Conservation (phyloP, 78 protist species). For the Anaeramoeba ignava region DNA sequence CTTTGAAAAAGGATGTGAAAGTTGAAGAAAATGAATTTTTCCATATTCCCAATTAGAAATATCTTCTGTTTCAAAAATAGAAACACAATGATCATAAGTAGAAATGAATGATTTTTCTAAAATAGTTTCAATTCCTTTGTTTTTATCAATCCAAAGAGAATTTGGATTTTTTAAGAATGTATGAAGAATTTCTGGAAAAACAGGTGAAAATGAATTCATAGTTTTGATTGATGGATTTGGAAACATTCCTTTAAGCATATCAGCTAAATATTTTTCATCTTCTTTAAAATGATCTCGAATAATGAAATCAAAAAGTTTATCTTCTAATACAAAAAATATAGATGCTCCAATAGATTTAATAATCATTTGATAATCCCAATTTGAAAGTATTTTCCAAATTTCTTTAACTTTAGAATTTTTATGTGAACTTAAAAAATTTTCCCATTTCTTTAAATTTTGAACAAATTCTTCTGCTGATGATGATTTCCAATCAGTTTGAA, state of each 20-base stretch:
- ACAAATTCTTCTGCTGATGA: background rate
- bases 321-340: background rate
- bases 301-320: background rate
- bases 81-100: background rate
- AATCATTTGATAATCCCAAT: background rate
- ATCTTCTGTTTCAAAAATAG: background rate
- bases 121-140: background rate
- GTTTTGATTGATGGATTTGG: background rate
- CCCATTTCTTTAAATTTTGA: background rate
- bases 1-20: background rate
- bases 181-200: background rate
- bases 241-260: background rate
- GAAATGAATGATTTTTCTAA: background rate
- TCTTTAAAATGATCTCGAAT: background rate
- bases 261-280: background rate
- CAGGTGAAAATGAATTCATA: background rate
- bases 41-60: background rate
- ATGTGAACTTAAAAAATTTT: background rate
- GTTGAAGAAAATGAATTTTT: background rate
- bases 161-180: background rate
- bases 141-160: background rate
- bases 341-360: background rate
- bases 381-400: background rate
- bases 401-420: background rate
- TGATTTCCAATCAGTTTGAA: background rate